Base-by-base conservation (phyloP, 768 basidiomycete genomes). In the Lentinula lateritia region DNA sequence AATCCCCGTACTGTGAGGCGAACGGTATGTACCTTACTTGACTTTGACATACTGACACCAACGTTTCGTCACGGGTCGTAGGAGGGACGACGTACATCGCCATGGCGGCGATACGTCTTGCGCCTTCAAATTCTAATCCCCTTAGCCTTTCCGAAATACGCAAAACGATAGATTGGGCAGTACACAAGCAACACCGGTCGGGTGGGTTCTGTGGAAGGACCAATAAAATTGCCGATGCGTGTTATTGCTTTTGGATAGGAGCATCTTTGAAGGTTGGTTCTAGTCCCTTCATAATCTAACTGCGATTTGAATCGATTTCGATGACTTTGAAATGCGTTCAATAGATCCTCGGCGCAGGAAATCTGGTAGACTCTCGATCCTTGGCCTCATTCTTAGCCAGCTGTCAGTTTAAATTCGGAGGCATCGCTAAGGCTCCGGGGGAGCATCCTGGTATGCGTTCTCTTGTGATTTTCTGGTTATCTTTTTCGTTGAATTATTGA, bases 201-300 rank as follows among this genome's bases (percentile, higher is more conserved):
- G 93, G 93, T 0, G 96, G 96, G 0, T 97, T 94, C 69, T 78
- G 89, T 66, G 96, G 96, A 2, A 82, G 96, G 23, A 93, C 93
- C 1, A 88, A 86, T 61, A 99, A 99, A 74, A 78, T 81, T 4
- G 83, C 89, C 5, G 96, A 98, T 65, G 92, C 94, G 2, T 99
- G 96, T 71, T 99, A 99, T 73, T 92, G 91, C 65, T 98, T 97
- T 72, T 99, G 96, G 96, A 90, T 89, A 66, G 89, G 92, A 3
- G 95, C 87, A 8, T 80, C 92, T 0, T 73, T 98, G 9, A 73
- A 82, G 69, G 95, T 95, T 64, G 56, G 83, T 38, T 34, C 42
- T 34, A 16, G 34, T 35, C 16, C 50, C 53, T n/a, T 18, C 43
- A 6, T 58, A 6, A 20, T 38, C 20, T 52, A 23, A 8, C 15